phyloP scores from a whole-genome alignment of 768 basidiomycete genomes.

The Boletus vinaceobasis region DNA sequence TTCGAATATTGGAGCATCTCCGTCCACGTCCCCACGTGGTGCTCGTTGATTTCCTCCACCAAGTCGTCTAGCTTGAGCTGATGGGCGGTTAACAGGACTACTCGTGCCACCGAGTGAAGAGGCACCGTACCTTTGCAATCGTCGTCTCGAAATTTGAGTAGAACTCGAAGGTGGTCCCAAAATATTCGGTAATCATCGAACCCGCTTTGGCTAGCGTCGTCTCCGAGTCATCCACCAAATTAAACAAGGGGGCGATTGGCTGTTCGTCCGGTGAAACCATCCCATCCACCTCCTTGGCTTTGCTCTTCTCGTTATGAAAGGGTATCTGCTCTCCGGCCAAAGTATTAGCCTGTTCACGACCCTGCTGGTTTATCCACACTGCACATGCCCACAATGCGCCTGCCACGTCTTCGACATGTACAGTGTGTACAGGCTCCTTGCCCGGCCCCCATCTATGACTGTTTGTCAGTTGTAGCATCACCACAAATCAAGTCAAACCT shows the following conservation, averaged over 20 bases:
- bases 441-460: conserved; percentile 71
- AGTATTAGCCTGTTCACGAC: conserved; percentile 60
- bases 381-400: conserved; percentile 74
- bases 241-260: conserved; percentile 75
- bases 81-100: background rate
- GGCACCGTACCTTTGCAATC: conserved; percentile 52
- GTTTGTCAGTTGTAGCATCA: conserved; percentile 6
- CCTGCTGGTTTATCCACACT: conserved; percentile 65
- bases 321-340: conserved; percentile 42
- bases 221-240: conserved; percentile 77
- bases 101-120: background rate
- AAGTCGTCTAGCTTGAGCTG: conserved; percentile 66
- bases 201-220: conserved; percentile 67
- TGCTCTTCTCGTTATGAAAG: conserved; percentile 61
- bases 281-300: conserved; percentile 60
- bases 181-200: conserved; percentile 62
- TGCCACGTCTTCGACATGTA: conserved; percentile 79
- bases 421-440: conserved; percentile 67
- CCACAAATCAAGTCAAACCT: conserved; percentile 24
- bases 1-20: conserved; percentile 71
- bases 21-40: conserved; percentile 79
- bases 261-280: conserved; percentile 54
- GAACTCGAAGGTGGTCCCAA: conserved; percentile 79
- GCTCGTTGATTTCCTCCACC: conserved; percentile 82
- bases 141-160: conserved; percentile 68